These are phyloP conservation scores for Ormosia emarginata DNA, from an alignment of 306 rosid species.

Conservation along the genomic window DNA sequence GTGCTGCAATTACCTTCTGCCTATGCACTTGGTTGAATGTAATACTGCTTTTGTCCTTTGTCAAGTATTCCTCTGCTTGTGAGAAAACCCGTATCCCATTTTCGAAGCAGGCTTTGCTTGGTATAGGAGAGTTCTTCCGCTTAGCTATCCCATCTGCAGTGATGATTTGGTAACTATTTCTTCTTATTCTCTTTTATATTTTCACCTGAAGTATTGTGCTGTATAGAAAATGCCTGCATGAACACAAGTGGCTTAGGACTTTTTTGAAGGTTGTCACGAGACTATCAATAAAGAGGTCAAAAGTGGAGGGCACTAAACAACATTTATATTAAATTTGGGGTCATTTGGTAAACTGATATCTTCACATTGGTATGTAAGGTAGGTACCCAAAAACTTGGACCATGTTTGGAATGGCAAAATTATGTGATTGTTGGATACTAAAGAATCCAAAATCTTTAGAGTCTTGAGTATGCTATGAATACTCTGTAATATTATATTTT, in stretches of 20 bases:
- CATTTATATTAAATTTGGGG: too few relatives aligned
- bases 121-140: constrained; percentile 34
- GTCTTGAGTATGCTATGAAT: not conserved
- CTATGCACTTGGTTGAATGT: constrained; percentile 54
- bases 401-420: too few relatives aligned
- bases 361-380: too few relatives aligned
- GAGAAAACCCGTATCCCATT: constrained; percentile 35
- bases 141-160: constrained; percentile 63
- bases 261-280: too few relatives aligned
- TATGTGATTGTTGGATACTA: too few relatives aligned
- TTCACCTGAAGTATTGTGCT: not conserved
- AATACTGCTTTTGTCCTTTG: constrained; percentile 26
- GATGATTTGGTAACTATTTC: constrained; percentile 56
- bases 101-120: constrained; percentile 29
- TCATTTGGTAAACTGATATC: too few relatives aligned
- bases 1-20: constrained; percentile 55
- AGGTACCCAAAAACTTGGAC: too few relatives aligned
- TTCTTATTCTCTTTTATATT: not conserved
- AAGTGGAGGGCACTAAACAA: too few relatives aligned
- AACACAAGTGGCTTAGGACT: not conserved
- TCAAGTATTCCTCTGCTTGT: constrained; percentile 44
- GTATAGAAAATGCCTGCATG: not conserved
- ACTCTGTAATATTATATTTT: not conserved
- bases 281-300: too few relatives aligned
- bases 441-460: not conserved